Percentiles rank a stretch among this genome's conserved stretches.
phyloP scores from a whole-genome alignment of 2,329 filamentous ascomycete species.

The Aspergillus clavatus region DNA sequence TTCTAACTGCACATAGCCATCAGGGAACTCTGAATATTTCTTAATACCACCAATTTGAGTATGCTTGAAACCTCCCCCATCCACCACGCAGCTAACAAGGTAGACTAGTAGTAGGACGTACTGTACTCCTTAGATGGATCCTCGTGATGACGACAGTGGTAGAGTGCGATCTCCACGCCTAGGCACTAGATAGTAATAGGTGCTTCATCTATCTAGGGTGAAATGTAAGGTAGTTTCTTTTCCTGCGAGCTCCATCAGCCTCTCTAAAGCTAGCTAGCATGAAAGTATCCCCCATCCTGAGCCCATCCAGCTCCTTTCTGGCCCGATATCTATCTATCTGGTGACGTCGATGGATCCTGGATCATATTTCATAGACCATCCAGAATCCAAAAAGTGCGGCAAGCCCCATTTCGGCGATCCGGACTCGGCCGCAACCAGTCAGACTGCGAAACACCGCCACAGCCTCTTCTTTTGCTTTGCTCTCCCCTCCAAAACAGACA shows the following conservation, averaged over 20 bases:
- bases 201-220: no score
- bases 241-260: not conserved
- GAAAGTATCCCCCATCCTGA: not conserved
- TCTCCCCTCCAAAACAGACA: not conserved
- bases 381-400: no score
- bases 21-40: no score
- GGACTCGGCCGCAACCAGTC: conserved; percentile 2
- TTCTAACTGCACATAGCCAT: no score
- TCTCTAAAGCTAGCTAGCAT: not conserved
- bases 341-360: conserved; percentile 10
- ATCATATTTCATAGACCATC: no score
- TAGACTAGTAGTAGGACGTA: no score
- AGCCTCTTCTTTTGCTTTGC: not conserved
- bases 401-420: conserved; percentile 4
- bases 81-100: no score
- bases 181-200: not conserved
- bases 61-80: no score
- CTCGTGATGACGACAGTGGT: not conserved
- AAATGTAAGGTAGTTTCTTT: no score
- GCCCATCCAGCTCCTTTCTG: not conserved
- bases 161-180: not conserved
- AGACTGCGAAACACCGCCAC: conserved; percentile 1
- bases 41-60: no score
- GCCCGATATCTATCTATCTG: not conserved
- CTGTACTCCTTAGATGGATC: no score